Conservation (phyloP, 768 basidiomycete genomes). For the Phaffia australis region DNA sequence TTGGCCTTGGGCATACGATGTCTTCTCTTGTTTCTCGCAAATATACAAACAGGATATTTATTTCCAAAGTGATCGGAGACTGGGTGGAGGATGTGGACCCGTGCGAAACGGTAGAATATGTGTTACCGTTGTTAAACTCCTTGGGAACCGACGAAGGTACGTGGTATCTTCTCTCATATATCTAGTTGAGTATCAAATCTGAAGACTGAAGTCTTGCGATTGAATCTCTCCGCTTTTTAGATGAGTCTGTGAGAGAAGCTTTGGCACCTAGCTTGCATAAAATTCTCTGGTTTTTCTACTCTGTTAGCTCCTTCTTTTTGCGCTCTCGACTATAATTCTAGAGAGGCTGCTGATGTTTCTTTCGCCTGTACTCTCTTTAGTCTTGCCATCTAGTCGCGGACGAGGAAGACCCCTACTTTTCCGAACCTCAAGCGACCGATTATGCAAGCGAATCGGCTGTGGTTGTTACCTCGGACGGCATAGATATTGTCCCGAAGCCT, state of each 20-base stretch:
- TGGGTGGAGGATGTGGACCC: conserved; percentile 66
- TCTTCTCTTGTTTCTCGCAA: background rate
- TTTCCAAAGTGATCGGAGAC: conserved; percentile 68
- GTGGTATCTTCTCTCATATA: conserved; percentile 28
- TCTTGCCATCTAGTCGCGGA: conserved; percentile 58
- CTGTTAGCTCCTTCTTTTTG: conserved; percentile 29
- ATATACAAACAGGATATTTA: conserved; percentile 53
- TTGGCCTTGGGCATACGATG: background rate
- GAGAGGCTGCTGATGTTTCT: background rate
- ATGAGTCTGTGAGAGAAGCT: conserved; percentile 79
- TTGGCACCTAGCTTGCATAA: conserved; percentile 66
- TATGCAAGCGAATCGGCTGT: background rate
- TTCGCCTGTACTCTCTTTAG: conserved; percentile 37
- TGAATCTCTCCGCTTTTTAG: conserved; percentile 39
- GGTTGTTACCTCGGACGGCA: conserved; percentile 32
- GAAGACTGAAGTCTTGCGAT: background rate
- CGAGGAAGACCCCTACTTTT: conserved; percentile 32
- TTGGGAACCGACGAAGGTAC: conserved; percentile 77
- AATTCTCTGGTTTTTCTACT: conserved; percentile 87
- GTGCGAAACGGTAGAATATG: conserved; percentile 82
- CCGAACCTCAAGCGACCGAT: background rate
- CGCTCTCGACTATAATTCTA: background rate
- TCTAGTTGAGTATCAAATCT: background rate
- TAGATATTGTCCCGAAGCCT: conserved; percentile 31
- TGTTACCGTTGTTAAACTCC: conserved; percentile 73